Base-by-base conservation (phyloP, 192 early-diverging fungal genomes). In the Coemansia sp. region DNA sequence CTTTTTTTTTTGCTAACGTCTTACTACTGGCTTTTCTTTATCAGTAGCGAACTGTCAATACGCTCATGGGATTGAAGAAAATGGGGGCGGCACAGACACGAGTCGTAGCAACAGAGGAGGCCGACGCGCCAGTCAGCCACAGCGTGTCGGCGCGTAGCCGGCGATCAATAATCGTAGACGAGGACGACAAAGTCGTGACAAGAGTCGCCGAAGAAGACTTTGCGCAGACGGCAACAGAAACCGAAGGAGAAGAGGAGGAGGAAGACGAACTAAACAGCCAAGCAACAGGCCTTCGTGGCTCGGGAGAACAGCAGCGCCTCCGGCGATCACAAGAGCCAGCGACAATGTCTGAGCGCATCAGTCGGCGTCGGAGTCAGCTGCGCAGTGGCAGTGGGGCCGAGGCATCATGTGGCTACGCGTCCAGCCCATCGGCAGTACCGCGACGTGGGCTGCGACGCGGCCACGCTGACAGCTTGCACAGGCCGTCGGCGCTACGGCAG, bases 401-500 rank as follows among this genome's bases (percentile, higher is more conserved):
- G 47, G 11, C 47, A 17, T 49, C 54, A 29, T 12, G 56, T 17
- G 76, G 76, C 1, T 79, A 79, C 29, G 60, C 67, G n/a, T 79
- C 76, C 8, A 79, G 71, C 19, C 76, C 76, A 11, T 65, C 76
- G 17, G 42, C 68, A 41, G 22, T 38, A 27, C 14, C 17, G 8
- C 31, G 70, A 11, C 66, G 70, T 35, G 25, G 76, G 38, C 60
- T 68, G 53, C 65, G 76, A 15, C 70, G 59, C 9, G 76, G 66
- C 0, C 75, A 67, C 19, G 65, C 69, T 2, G 66, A 71, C 42
- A 64, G 31, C 27, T 36, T 64, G 45, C 75, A 71, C 38, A 19
- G 32, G 38, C 64, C 47, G 10, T 67, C 71, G 20, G 32, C 54
- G 25, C 25, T 67, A 43, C 49, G 65, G 2, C 42, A 32, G 42